Percentiles rank a stretch among this genome's conserved stretches.
These are phyloP conservation scores for Fistulinella prunicolor DNA, from an alignment of 768 basidiomycete species.

Conservation along the genomic window DNA sequence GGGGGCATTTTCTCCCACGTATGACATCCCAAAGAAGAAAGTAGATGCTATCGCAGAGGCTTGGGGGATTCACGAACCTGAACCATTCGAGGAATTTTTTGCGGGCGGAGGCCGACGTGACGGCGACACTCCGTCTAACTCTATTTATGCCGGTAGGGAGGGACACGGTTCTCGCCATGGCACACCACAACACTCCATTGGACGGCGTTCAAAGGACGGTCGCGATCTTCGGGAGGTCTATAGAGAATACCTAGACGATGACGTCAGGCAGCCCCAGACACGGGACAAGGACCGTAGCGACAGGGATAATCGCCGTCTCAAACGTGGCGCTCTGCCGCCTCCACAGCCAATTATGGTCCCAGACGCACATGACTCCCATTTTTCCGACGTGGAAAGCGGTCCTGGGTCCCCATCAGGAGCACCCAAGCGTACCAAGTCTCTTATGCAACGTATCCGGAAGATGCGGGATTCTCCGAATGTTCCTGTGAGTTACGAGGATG, in stretches of 20 bases:
- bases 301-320: conserved; percentile 33
- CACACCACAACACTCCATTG: conserved; percentile 36
- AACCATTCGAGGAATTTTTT: conserved; percentile 87
- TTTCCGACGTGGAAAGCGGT: conserved; percentile 35
- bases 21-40: conserved; percentile 73
- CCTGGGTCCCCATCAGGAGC: conserved; percentile 43
- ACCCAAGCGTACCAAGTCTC: conserved; percentile 73
- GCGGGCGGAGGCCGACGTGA: conserved; percentile 68
- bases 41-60: conserved; percentile 88
- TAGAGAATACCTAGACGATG: conserved; percentile 44
- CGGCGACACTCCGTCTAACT: conserved; percentile 60
- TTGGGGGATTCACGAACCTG: conserved; percentile 91
- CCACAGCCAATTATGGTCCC: conserved; percentile 81
- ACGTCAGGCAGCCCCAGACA: conserved; percentile 22
- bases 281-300: conserved; percentile 37
- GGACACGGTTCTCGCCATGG: conserved; percentile 36
- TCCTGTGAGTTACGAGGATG: conserved; percentile 52
- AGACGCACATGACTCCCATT: conserved; percentile 48
- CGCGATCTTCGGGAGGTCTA: conserved; percentile 50
- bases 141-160: conserved; percentile 67
- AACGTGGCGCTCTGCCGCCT: conserved; percentile 64
- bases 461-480: conserved; percentile 87
- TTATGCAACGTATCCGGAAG: conserved; percentile 86
- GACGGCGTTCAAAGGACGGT: conserved; percentile 44
- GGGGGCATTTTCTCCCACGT: conserved; percentile 46